Base-by-base conservation (phyloP, 768 basidiomycete species). In the Russula compacta region DNA sequence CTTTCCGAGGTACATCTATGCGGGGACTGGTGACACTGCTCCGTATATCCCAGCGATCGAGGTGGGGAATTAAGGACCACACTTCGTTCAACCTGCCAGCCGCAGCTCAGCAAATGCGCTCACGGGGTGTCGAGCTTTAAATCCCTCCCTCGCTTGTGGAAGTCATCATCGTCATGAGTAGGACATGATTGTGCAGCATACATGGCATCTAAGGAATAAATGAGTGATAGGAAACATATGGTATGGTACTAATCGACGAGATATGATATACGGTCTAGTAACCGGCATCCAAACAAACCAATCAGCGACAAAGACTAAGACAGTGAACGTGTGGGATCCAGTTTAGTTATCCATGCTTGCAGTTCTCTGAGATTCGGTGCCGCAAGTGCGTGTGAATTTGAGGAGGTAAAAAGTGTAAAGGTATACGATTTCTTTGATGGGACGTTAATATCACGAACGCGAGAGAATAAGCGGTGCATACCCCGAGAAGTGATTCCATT, bases 381-480 rank as follows among this genome's bases (percentile, higher is more conserved):
- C 9, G 89, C 86, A 10, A 97, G 79, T 40, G 90, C 91, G 74
- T 94, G 87, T 29, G 93, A 94, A 72, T 97, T 95, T 8, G 90
- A 89, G 12, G 90, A 79, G 2, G 94, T 94, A 73, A 95, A 95
- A 36, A 97, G 80, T 12, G 91, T 93, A 73, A 97, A 95, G 14
- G 86, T 87, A 72, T 85, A 87, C 38, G 79, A 83, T 79, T 86
- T 90, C 93, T 94, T 8, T 10, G 42, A 56, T 36, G 40, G 15
- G 12, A 29, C 15, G 51, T 58, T 42, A 59, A n/a, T n/a, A 61
- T 39, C 36, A 19, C 11, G 11, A 53, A 10, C 54, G 39, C 8
- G 21, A 48, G 19, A 55, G 19, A 17, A 11, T 51, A 12, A 49
- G 40, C 15, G 21, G 12, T 29, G 35, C 66, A 52, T 53, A 78